Base-by-base conservation (phyloP, 495 filamentous ascomycete genomes). In the Viridothelium virens region DNA sequence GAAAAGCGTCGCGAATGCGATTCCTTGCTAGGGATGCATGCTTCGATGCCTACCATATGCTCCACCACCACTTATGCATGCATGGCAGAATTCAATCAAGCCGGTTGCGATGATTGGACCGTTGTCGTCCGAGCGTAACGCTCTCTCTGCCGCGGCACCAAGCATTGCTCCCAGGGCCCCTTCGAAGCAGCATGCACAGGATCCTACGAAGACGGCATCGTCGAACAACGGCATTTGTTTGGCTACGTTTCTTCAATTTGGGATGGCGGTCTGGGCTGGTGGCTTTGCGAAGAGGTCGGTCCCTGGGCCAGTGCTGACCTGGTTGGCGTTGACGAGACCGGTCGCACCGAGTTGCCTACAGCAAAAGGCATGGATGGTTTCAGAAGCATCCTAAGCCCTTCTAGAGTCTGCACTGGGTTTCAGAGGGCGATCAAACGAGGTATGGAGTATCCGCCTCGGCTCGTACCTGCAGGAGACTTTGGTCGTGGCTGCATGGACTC, bases 371-470 rank as follows among this genome's bases (percentile, higher is more conserved):
- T 7, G 31, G 11, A 10, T 5, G 53, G 53, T 59, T 59, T 59
- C 53, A 59, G 53, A 59, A 59, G 53, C 31, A 36, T 59, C 31
- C 53, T 36, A 59, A 59, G 53, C 18, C 53, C 53, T 59, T 59
- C 53, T 59, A 59, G 31, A 59, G 53, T 31, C 18, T 9, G 5
- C 5, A 59, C 53, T 33, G 53, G 31, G 53, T 59, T 59, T 59
- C 53, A 59, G 53, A 59, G 25, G 53, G 41, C 41, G 48, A 59
- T 59, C 53, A 59, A 59, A 36, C 53, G 31, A 59, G 53, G 53
- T 36, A 34, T 18, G 53, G 25, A 59, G 25, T 10, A 5, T 36
- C 53, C 53, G 7, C 7, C 53, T 59, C 14, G 1, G 53, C 18
- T 14, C 31, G 53, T 59, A 59, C 53, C 53, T 59, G 53, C 53